phyloP scores from a whole-genome alignment of 441 rosid genomes.

The Rhodomyrtus psidioides region DNA sequence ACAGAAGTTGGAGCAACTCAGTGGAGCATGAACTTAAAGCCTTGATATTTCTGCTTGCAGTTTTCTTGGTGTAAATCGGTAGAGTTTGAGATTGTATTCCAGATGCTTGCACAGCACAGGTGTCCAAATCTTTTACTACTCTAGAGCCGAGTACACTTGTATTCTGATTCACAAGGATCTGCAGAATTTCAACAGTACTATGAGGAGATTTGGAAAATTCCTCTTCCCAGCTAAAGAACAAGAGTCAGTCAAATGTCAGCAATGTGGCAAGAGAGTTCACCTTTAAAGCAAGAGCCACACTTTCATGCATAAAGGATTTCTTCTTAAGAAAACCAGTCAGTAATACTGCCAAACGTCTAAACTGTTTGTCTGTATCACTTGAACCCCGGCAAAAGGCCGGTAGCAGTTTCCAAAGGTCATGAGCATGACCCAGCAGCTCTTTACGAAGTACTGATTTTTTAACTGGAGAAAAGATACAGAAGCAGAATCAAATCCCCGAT shows the following conservation, averaged over 20 bases:
- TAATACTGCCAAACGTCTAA: conserved; percentile 54
- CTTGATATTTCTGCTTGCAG: conserved; percentile 59
- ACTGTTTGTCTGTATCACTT: conserved; percentile 41
- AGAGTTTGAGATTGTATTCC: conserved; percentile 20
- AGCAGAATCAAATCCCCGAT: neutral
- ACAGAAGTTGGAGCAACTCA: conserved; percentile 68
- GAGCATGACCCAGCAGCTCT: conserved; percentile 61
- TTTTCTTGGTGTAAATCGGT: conserved; percentile 52
- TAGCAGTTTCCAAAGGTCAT: conserved; percentile 61
- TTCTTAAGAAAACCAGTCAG: conserved; percentile 45
- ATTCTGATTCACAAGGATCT: conserved; percentile 79
- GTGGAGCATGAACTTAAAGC: conserved; percentile 58
- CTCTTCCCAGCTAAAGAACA: neutral
- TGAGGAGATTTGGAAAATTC: neutral
- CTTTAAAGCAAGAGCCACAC: conserved; percentile 63
- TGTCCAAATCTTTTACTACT: conserved; percentile 17
- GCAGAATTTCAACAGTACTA: neutral
- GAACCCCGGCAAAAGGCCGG: conserved; percentile 85
- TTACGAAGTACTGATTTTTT: conserved; percentile 48
- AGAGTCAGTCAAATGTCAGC: neutral
- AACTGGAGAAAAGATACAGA: conserved; percentile 31
- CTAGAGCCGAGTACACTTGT: conserved; percentile 28
- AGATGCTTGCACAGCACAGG: conserved; percentile 19
- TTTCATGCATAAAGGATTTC: conserved; percentile 61
- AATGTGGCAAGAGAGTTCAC: conserved; percentile 21